Base-by-base conservation (phyloP, 805 yeast species). In the Candida bentonensis region DNA sequence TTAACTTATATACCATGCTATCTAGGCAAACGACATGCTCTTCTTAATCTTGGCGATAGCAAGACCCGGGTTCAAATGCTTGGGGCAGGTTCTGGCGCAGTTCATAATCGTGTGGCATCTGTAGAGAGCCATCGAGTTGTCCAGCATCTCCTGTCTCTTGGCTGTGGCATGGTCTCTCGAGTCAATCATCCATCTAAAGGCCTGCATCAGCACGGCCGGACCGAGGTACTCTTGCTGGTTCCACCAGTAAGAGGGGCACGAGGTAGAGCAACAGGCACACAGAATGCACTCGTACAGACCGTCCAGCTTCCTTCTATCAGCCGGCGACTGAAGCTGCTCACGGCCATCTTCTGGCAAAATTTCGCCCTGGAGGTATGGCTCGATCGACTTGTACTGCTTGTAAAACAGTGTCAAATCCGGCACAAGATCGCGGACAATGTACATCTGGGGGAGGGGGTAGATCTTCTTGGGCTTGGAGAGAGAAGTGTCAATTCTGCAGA, bases 221-320 rank as follows among this genome's bases (percentile, higher is more conserved):
- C 98, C 98, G 57, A 92, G 72, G 69, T 92, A 92, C 72, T 92
- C 94, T 68, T 88, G 95, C 70, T 86, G 95, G 70, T 92, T 92
- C 98, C 98, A 92, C 98, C 98, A 92, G 76, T 92, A 92, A 2
- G 97, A 88, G 44, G 98, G 98, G 72, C 98, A 92, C 17, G 97
- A 80, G 43, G 98, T 92, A 27, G 96, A 88, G 68, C 98, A 89
- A 70, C 98, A 88, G 9, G 98, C 98, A 72, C 98, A 89, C 62
- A 89, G 72, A 58, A 89, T 89, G 73, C 98, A 89, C 70, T 89
- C 97, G 70, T 89, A 89, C 54, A 92, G 69, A 46, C 98, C 98
- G 65, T 92, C 97, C 61, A 89, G 74, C 70, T 92, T 92, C 68
- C 82, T 85, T 69, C 98, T 81, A 70, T 92, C 98, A 52, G 72